Evolutionary conservation across 2,329 filamentous ascomycete genomes (phyloP), one percentile per base, ranked within the genome.

Genomic region (Aureobasidium namibiae): DNA sequence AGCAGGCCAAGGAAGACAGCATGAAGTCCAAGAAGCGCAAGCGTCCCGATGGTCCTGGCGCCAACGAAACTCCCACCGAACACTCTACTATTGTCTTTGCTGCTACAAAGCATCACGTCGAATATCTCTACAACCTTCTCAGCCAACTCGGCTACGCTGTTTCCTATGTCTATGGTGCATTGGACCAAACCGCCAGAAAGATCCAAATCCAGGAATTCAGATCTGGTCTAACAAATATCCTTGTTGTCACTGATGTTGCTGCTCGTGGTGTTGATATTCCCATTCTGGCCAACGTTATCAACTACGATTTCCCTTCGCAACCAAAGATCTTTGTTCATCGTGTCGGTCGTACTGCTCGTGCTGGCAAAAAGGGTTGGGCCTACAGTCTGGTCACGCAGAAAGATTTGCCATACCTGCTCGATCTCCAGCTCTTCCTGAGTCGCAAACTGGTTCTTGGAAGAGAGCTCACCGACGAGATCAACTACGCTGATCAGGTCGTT

Each of bases 221-320:
- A 61, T 81, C 80, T 24, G 94, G 94, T 7, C 82, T 87, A 63
- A 88, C 90, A 0, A 92, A 96, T 65, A 91, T 99, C 49, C 76
- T 99, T 9, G 92, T 99, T 2, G 92, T 97, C 45, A 99, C 94
- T 0, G 92, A 97, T 70, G 92, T 96, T 26, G 92, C 92, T 2
- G 91, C 92, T 4, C 83, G 94, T 79, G 92, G 94, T 84, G 95
- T 99, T 62, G 94, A 99, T 83, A 96, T 99, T 65, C 94, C 94
- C 0, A 83, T 96, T 48, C 80, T 99, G 36, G 92, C 90, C 60
- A 97, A 99, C 70, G 94, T 99, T 61, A 92, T 99, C 78, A 97
- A 99, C 78, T 99, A 95, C 74, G 92, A 97, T 69, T 99, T 99
- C 64, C 92, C 94, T 3, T 89, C 92, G 1, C 94, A 97, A 68